Percentiles rank a stretch among this genome's conserved stretches.
These are phyloP conservation scores for Boletellus ananas DNA, from an alignment of 768 basidiomycete genomes.

Conservation along the genomic window DNA sequence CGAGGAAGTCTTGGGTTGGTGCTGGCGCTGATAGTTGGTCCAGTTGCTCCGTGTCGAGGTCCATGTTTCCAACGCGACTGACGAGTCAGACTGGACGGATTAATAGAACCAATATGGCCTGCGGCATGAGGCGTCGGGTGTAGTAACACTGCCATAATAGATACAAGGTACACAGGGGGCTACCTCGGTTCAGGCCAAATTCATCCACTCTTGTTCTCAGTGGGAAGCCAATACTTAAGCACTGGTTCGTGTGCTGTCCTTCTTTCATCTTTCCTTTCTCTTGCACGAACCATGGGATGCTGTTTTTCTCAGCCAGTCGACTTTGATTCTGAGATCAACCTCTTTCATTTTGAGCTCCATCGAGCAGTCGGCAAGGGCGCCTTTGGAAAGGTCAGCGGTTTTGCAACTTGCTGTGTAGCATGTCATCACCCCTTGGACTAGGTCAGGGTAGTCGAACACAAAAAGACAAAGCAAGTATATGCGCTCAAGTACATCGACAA, in stretches of 20 bases:
- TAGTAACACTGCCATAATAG: slow-evolving; percentile 14
- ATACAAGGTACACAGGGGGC: slow-evolving; percentile 20
- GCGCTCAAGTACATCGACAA: slow-evolving; percentile 99
- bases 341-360: slow-evolving; percentile 96
- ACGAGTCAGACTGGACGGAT: background rate
- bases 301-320: slow-evolving; percentile 74
- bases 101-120: background rate
- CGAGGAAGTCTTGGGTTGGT: slow-evolving; percentile 54
- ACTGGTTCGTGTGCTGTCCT: slow-evolving; percentile 16
- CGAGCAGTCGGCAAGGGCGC: slow-evolving; percentile 95
- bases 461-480: slow-evolving; percentile 85
- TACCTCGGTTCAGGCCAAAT: slow-evolving; percentile 21
- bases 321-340: slow-evolving; percentile 78
- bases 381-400: slow-evolving; percentile 81
- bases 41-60: slow-evolving; percentile 28
- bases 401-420: slow-evolving; percentile 1
- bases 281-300: slow-evolving; percentile 53
- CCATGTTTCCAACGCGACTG: slow-evolving; percentile 26
- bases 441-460: slow-evolving; percentile 98
- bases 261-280: slow-evolving; percentile 31
- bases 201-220: slow-evolving; percentile 33
- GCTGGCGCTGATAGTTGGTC: slow-evolving; percentile 43
- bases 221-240: slow-evolving; percentile 24
- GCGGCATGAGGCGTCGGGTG: no score
- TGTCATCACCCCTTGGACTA: slow-evolving; percentile 26